A percentile compares a stretch with the other conserved stretches of the same genome.
Evolutionary conservation across 2,329 filamentous ascomycete species (phyloP).

Genomic region (Dothideomycetes sp.): DNA sequence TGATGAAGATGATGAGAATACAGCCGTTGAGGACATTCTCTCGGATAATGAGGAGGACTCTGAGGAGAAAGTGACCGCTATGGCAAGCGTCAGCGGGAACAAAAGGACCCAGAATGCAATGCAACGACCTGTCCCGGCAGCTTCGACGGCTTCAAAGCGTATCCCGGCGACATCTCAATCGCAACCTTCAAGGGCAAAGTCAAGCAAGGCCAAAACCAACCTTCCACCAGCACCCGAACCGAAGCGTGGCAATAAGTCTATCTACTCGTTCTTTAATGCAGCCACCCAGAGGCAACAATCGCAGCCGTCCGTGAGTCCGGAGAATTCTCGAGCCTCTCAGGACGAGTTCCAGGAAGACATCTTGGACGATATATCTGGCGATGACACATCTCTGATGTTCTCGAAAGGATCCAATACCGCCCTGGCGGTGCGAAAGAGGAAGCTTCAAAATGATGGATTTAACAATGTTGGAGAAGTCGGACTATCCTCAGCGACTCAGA

Average conservation of each 20-base stretch:
- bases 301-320: slow-evolving; percentile 28
- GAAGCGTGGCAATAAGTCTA: slow-evolving; percentile 28
- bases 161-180: not conserved
- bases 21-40: slow-evolving; percentile 1
- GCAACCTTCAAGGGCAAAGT: not conserved
- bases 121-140: too few relatives aligned
- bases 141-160: not conserved
- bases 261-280: slow-evolving; percentile 39
- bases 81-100: not conserved
- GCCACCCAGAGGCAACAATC: slow-evolving; percentile 28
- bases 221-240: slow-evolving; percentile 26
- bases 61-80: slow-evolving; percentile 6
- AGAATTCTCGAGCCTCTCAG: slow-evolving; percentile 25
- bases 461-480: not conserved
- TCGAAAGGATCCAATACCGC: slow-evolving; percentile 22
- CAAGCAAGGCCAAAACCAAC: slow-evolving; percentile 17
- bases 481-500: slow-evolving; percentile 24
- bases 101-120: too few relatives aligned
- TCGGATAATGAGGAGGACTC: slow-evolving; percentile 5
- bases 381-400: slow-evolving; percentile 14
- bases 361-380: slow-evolving; percentile 22
- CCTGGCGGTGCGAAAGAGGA: slow-evolving; percentile 23
- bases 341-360: slow-evolving; percentile 20
- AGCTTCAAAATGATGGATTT: slow-evolving; percentile 12
- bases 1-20: slow-evolving; percentile 12